phyloP scores from a whole-genome alignment of 495 filamentous ascomycete genomes.

The Xylaria palmicola region DNA sequence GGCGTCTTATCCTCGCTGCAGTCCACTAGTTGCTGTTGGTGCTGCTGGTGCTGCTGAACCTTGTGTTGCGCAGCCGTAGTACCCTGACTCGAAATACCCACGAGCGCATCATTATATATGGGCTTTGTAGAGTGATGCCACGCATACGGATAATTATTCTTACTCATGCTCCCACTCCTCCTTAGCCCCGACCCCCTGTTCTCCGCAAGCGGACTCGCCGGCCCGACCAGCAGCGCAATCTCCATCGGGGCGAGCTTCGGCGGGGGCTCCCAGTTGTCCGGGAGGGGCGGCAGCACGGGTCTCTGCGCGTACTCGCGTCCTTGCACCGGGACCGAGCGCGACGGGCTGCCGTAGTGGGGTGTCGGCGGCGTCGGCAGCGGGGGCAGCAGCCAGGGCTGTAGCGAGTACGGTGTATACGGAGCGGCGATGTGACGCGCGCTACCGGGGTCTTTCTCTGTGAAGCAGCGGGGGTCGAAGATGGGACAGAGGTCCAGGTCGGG shows the following conservation, averaged over 20 bases:
- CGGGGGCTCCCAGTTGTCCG: constrained; percentile 20
- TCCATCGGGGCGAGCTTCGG: constrained; percentile 27
- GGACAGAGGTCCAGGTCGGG: constrained; percentile 23
- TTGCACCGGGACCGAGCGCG: not conserved
- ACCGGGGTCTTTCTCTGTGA: not conserved
- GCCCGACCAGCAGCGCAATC: constrained; percentile 22
- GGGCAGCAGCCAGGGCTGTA: not conserved
- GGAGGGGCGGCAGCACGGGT: constrained; percentile 22
- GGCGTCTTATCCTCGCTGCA: constrained; percentile 26
- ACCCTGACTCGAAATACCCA: constrained; percentile 22
- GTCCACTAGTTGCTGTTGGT: not conserved
- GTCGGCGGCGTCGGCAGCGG: not conserved
- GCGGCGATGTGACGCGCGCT: not conserved
- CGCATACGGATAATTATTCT: constrained; percentile 4
- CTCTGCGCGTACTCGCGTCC: constrained; percentile 6
- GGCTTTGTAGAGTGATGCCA: constrained; percentile 8
- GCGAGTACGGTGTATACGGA: not conserved
- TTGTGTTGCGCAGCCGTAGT: too few relatives aligned
- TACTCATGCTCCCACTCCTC: too few relatives aligned
- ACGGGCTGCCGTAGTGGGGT: not conserved
- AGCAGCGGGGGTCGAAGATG: constrained; percentile 26
- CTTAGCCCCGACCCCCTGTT: not conserved
- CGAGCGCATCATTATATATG: constrained; percentile 26
- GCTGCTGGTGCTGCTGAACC: too few relatives aligned
- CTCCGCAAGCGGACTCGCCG: constrained; percentile 27